phyloP scores from a whole-genome alignment of 225 moss, liverwort and hornwort species.

The Lunularia cruciata region DNA sequence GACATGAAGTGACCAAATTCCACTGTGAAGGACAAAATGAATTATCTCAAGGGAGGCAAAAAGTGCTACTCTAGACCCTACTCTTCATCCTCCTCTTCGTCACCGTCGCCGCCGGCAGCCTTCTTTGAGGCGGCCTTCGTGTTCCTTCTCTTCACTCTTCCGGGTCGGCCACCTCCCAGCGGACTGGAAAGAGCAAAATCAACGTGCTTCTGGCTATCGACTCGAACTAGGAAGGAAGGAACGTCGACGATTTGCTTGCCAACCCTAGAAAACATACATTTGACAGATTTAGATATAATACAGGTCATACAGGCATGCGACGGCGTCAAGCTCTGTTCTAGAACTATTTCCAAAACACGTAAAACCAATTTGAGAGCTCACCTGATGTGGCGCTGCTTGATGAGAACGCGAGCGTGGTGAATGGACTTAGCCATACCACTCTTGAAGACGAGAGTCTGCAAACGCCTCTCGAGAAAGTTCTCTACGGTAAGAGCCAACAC shows the following conservation, averaged over 20 bases:
- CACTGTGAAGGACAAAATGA: not conserved
- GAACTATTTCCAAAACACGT: no score
- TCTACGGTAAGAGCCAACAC: slow-evolving; percentile 64
- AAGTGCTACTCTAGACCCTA: no score
- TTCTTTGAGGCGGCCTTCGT: slow-evolving; percentile 83
- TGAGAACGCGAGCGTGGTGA: slow-evolving; percentile 67
- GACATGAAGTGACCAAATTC: not conserved
- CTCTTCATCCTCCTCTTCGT: slow-evolving; percentile 83
- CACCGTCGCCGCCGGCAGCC: slow-evolving; percentile 74
- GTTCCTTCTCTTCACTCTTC: slow-evolving; percentile 85
- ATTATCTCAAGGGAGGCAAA: slow-evolving; percentile 3
- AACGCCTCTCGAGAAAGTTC: slow-evolving; percentile 63
- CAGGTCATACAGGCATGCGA: no score
- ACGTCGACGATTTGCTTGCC: slow-evolving; percentile 86
- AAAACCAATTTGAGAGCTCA: not conserved
- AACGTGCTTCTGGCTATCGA: slow-evolving; percentile 84
- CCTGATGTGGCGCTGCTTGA: slow-evolving; percentile 73
- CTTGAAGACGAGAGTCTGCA: slow-evolving; percentile 77
- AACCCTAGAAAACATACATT: slow-evolving; percentile 43
- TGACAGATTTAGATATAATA: no score
- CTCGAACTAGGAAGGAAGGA: slow-evolving; percentile 70
- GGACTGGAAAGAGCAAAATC: slow-evolving; percentile 83
- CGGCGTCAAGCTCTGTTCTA: no score
- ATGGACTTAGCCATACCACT: slow-evolving; percentile 82
- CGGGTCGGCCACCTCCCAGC: slow-evolving; percentile 71